Percentiles rank a stretch among this genome's conserved stretches.
phyloP scores from a whole-genome alignment of 192 early-diverging fungal genomes.

The Backusella westeae region DNA sequence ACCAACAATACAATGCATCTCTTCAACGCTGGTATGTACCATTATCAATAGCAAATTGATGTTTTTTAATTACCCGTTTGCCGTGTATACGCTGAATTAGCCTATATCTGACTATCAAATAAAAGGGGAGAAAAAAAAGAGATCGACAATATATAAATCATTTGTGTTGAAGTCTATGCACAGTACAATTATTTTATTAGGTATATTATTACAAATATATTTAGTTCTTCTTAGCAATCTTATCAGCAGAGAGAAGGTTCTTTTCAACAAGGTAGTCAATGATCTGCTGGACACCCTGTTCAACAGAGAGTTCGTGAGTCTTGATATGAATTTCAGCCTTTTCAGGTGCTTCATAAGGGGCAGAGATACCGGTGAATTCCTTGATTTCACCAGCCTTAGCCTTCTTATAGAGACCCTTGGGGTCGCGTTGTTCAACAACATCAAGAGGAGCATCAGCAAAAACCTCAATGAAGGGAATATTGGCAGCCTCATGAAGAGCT shows the following conservation, averaged over 20 bases:
- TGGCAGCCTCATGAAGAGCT: constrained; percentile 68
- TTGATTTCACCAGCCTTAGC: constrained; percentile 92
- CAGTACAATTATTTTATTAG: background rate
- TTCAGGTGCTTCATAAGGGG: constrained; percentile 86
- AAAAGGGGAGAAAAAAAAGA: background rate
- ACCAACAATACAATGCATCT: too few species aligned
- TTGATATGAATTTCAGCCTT: constrained; percentile 84
- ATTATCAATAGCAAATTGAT: too few species aligned
- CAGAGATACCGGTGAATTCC: constrained; percentile 93
- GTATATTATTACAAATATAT: constrained; percentile 1
- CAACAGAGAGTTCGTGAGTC: constrained; percentile 71
- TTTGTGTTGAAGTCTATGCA: background rate
- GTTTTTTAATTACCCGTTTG: too few species aligned
- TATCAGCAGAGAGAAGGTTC: background rate
- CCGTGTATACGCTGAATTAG: too few species aligned
- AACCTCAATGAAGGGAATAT: constrained; percentile 87
- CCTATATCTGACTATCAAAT: too few species aligned
- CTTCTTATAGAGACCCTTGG: constrained; percentile 96
- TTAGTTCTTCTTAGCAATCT: constrained; percentile 15
- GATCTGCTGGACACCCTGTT: constrained; percentile 62
- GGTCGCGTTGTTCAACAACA: constrained; percentile 88
- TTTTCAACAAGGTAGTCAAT: constrained; percentile 31
- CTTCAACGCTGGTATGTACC: too few species aligned
- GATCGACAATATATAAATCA: background rate
- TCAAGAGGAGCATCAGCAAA: constrained; percentile 85